phyloP scores from a whole-genome alignment of 2,329 filamentous ascomycete genomes.

The Ceratocystis cacaofunesta region DNA sequence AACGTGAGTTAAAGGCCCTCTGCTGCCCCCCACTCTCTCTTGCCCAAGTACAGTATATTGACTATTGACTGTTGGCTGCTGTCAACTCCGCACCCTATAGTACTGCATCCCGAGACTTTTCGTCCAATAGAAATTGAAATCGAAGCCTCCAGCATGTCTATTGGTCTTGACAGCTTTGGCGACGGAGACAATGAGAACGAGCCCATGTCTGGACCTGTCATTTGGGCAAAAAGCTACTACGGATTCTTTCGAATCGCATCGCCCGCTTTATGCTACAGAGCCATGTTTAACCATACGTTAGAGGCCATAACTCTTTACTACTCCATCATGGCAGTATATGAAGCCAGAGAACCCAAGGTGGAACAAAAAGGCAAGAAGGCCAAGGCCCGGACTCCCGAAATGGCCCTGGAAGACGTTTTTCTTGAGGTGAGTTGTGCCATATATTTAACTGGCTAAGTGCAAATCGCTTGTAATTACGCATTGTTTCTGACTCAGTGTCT shows the following conservation, averaged over 20 bases:
- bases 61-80: no score
- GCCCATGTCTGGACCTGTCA: constrained; percentile 32
- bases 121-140: constrained; percentile 37
- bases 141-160: constrained; percentile 31
- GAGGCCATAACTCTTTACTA: constrained; percentile 52
- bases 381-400: constrained; percentile 21
- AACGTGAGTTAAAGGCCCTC: constrained; percentile 24
- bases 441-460: neutral
- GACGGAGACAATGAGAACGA: constrained; percentile 2
- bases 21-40: neutral
- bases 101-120: constrained; percentile 8
- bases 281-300: constrained; percentile 43
- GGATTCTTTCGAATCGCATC: constrained; percentile 52
- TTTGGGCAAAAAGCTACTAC: constrained; percentile 50
- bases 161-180: constrained; percentile 30
- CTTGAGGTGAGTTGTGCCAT: constrained; percentile 21
- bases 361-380: constrained; percentile 23
- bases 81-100: constrained; percentile 2
- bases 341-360: constrained; percentile 24
- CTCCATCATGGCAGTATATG: constrained; percentile 43
- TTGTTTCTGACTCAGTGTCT: neutral
- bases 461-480: neutral
- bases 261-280: constrained; percentile 41
- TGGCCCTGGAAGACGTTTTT: constrained; percentile 24
- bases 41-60: neutral